These are phyloP conservation scores for Trichophyton mentagrophytes DNA, from an alignment of 2,329 filamentous ascomycete species.

Conservation along the genomic window DNA sequence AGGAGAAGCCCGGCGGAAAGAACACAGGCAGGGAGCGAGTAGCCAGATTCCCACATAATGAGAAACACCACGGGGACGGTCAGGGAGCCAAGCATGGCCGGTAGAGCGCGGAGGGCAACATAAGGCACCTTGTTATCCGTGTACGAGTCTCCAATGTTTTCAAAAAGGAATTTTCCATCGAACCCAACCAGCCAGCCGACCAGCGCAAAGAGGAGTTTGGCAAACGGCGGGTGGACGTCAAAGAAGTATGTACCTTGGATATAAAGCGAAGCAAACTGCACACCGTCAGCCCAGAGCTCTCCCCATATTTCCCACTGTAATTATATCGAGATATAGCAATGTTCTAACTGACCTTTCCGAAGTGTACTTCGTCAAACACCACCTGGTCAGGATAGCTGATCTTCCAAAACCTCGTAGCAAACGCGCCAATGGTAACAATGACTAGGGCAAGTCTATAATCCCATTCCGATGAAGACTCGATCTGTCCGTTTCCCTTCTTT, in stretches of 20 bases:
- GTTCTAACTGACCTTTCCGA: slow-evolving; percentile 68
- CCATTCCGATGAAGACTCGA: slow-evolving; percentile 38
- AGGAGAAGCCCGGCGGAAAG: slow-evolving; percentile 76
- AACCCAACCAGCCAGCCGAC: slow-evolving; percentile 97
- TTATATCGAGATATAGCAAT: neutral
- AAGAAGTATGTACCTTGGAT: slow-evolving; percentile 98
- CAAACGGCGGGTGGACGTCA: slow-evolving; percentile 96
- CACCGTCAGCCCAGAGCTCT: slow-evolving; percentile 12
- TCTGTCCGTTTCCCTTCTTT: slow-evolving; percentile 6
- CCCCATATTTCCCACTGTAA: too few species aligned
- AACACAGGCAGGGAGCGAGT: slow-evolving; percentile 84
- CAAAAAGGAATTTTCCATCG: slow-evolving; percentile 93
- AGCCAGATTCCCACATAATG: slow-evolving; percentile 99
- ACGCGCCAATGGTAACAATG: slow-evolving; percentile 70
- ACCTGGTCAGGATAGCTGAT: slow-evolving; percentile 93
- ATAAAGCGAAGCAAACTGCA: slow-evolving; percentile 53
- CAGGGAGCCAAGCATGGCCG: slow-evolving; percentile 77
- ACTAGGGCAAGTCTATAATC: slow-evolving; percentile 70
- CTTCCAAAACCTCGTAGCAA: slow-evolving; percentile 87
- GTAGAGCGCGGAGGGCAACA: slow-evolving; percentile 86
- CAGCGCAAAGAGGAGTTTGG: slow-evolving; percentile 92
- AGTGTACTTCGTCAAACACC: slow-evolving; percentile 98
- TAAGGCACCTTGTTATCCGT: slow-evolving; percentile 95
- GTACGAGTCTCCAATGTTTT: slow-evolving; percentile 98
- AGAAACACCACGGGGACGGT: slow-evolving; percentile 89